Conservation (phyloP, 148 eudicot species). For the Rhododendron henanense region DNA sequence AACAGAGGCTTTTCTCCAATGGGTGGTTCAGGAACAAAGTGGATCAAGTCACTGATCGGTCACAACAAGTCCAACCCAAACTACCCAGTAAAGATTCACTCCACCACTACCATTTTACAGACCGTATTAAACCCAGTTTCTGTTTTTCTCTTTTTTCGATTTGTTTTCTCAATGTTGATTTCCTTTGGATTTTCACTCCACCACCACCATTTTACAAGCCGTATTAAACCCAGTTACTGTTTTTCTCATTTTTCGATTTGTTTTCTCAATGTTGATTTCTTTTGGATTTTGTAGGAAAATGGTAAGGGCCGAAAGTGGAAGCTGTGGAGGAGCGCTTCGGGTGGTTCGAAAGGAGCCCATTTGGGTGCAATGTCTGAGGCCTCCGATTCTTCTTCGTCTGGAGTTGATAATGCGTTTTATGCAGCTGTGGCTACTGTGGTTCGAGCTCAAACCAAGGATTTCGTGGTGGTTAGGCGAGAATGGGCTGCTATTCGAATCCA, state of each 20-base stretch:
- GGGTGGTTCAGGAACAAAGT: constrained; percentile 69
- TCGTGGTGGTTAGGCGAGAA: constrained; percentile 61
- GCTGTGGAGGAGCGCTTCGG: constrained; percentile 66
- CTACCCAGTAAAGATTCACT: constrained; percentile 39
- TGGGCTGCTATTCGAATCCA: constrained; percentile 93
- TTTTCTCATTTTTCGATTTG: not conserved
- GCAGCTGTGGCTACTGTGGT: constrained; percentile 82
- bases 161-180: not conserved
- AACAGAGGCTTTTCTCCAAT: constrained; percentile 22
- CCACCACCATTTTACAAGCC: not conserved
- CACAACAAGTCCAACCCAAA: constrained; percentile 46
- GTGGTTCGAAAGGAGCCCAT: constrained; percentile 24
- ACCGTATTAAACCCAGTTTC: not conserved
- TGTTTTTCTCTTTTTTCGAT: not conserved
- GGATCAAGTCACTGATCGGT: constrained; percentile 65
- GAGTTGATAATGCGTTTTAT: constrained; percentile 34
- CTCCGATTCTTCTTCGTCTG: constrained; percentile 33
- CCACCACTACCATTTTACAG: not conserved
- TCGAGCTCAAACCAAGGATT: constrained; percentile 70
- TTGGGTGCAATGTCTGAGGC: constrained; percentile 32
- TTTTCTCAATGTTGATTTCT: not conserved
- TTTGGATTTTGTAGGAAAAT: constrained; percentile 42
- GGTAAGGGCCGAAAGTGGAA: constrained; percentile 66
- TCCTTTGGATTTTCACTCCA: not conserved
- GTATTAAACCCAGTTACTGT: not conserved